Evolutionary conservation across 345 rosid genomes (phyloP).

Genomic region (Anacardium occidentale): DNA sequence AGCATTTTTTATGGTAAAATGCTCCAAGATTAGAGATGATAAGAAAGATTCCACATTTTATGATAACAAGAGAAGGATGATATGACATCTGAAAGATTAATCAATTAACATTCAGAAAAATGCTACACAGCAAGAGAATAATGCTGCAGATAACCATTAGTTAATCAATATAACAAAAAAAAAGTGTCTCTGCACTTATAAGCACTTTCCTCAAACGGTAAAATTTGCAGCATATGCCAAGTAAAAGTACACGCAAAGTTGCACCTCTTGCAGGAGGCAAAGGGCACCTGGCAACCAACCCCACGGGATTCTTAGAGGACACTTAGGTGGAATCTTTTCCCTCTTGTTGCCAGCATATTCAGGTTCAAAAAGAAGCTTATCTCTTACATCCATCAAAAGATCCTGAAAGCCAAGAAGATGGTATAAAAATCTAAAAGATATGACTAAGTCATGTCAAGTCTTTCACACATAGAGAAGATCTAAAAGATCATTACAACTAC

Average conservation of each 20-base stretch:
- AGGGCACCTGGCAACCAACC: constrained; percentile 91
- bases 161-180: constrained; percentile 3
- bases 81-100: constrained; percentile 8
- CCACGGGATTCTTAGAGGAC: constrained; percentile 77
- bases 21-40: constrained; percentile 1
- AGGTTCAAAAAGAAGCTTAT: constrained; percentile 92
- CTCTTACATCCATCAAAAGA: constrained; percentile 87
- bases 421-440: constrained; percentile 7
- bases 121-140: neutral
- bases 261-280: constrained; percentile 95
- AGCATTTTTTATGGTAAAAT: neutral
- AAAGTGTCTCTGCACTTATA: neutral
- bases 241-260: constrained; percentile 2
- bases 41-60: constrained; percentile 8
- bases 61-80: neutral
- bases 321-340: constrained; percentile 70
- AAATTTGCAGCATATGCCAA: neutral
- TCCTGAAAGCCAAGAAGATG: constrained; percentile 43
- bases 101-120: neutral
- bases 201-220: neutral
- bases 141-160: neutral
- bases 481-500: neutral
- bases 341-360: constrained; percentile 85
- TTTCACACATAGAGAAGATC: neutral
- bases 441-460: neutral